These are phyloP conservation scores for Paralagenidium karlingii DNA, from an alignment of 352 stramenopile species.

Conservation along the genomic window DNA sequence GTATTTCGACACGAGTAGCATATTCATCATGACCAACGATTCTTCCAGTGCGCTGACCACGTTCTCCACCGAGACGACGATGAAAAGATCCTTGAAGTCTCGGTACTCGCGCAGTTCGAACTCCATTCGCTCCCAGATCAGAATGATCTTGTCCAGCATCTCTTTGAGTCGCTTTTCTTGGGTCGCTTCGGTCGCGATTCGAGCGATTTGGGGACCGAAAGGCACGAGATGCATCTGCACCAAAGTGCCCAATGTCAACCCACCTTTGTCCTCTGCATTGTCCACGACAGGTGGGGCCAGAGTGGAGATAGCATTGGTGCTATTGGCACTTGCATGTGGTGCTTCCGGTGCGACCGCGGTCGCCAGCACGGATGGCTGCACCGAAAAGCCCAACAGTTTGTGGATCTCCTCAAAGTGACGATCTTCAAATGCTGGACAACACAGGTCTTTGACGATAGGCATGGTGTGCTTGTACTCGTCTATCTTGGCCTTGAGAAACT, in stretches of 20 bases:
- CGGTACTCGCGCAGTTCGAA: conserved; percentile 87
- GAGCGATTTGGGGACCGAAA: conserved; percentile 64
- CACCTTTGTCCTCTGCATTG: conserved; percentile 36
- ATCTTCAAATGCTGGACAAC: conserved; percentile 45
- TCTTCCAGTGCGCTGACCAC: conserved; percentile 81
- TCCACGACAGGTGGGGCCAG: conserved; percentile 3
- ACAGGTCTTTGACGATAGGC: conserved; percentile 53
- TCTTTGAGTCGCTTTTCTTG: conserved; percentile 83
- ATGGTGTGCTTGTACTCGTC: conserved; percentile 75
- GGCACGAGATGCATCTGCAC: conserved; percentile 68
- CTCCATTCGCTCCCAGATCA: conserved; percentile 68
- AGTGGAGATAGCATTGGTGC: not conserved
- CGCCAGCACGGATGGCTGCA: conserved; percentile 22
- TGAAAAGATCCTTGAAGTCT: conserved; percentile 79
- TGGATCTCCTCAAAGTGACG: conserved; percentile 42
- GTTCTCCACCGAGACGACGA: conserved; percentile 67
- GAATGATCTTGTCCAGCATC: conserved; percentile 80
- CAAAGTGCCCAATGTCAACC: conserved; percentile 70
- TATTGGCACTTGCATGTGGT: too few species aligned
- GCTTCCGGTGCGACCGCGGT: too few species aligned
- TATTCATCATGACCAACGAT: conserved; percentile 82
- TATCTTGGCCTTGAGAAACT: conserved; percentile 58
- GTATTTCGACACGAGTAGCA: conserved; percentile 84
- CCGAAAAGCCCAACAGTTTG: conserved; percentile 64
- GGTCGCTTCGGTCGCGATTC: conserved; percentile 72